phyloP scores from a whole-genome alignment of 148 eudicot genomes.

The Chenopodium suecicum region DNA sequence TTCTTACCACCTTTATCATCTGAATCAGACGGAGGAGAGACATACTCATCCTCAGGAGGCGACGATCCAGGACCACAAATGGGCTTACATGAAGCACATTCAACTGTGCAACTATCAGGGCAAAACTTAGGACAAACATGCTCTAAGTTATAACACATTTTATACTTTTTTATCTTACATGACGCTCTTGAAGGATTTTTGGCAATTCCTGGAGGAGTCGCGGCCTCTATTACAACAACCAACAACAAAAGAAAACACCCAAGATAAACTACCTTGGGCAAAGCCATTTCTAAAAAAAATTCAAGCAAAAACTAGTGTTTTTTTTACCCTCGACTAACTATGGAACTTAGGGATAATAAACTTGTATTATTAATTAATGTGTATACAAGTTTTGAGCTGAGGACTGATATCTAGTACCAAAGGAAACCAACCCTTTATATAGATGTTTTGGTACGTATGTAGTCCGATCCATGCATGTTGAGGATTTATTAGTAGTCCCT shows the following conservation, averaged over 20 bases:
- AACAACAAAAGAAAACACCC: slow-evolving; percentile 35
- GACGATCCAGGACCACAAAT: slow-evolving; percentile 30
- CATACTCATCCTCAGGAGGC: slow-evolving; percentile 8
- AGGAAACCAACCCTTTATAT: slow-evolving; percentile 3
- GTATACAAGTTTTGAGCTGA: neutral
- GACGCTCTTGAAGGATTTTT: slow-evolving; percentile 44
- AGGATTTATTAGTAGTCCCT: slow-evolving; percentile 11
- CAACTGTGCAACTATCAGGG: slow-evolving; percentile 46
- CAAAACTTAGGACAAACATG: slow-evolving; percentile 66
- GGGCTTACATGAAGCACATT: slow-evolving; percentile 59
- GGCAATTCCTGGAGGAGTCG: slow-evolving; percentile 51
- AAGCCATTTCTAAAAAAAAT: slow-evolving; percentile 22
- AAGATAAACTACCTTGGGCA: slow-evolving; percentile 27
- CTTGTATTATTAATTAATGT: too few species aligned
- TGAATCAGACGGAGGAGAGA: neutral
- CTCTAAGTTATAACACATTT: slow-evolving; percentile 32
- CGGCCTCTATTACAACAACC: slow-evolving; percentile 23
- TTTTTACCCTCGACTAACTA: too few species aligned
- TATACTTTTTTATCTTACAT: slow-evolving; percentile 43
- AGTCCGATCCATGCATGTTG: neutral
- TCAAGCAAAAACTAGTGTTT: too few species aligned
- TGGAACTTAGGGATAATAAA: too few species aligned
- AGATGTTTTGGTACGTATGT: neutral
- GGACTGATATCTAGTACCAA: neutral
- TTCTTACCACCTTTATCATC: neutral